Conservation (phyloP, 2,329 filamentous ascomycete genomes). For the Diaporthe amygdali region DNA sequence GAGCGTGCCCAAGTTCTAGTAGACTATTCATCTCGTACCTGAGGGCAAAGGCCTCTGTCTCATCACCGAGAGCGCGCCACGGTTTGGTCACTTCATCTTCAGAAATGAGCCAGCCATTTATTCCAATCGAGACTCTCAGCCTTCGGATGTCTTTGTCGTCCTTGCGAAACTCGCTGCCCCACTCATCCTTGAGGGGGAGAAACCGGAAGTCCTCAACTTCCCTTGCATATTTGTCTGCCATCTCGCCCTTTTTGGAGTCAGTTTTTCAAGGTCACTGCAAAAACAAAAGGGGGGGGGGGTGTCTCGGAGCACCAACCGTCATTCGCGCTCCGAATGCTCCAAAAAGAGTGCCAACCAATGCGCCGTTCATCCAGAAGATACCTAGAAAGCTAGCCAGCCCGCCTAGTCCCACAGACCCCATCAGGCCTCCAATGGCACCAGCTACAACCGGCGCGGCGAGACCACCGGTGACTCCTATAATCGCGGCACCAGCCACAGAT, state of each 20-base stretch:
- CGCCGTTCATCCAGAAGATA: constrained; percentile 83
- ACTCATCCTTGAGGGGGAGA: constrained; percentile 68
- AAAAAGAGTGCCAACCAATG: constrained; percentile 85
- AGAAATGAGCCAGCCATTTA: constrained; percentile 84
- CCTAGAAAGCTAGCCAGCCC: constrained; percentile 87
- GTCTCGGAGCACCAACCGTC: constrained; percentile 46
- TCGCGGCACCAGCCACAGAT: constrained; percentile 82
- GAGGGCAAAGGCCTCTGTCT: constrained; percentile 82
- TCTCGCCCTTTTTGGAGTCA: constrained; percentile 60
- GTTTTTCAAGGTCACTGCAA: not conserved
- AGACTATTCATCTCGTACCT: constrained; percentile 83
- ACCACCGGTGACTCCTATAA: constrained; percentile 91
- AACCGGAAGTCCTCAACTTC: constrained; percentile 86
- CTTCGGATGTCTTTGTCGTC: constrained; percentile 48
- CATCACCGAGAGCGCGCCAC: constrained; percentile 75
- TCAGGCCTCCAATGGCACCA: constrained; percentile 81
- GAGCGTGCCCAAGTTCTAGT: constrained; percentile 74
- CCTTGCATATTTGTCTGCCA: constrained; percentile 86
- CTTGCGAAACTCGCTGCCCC: constrained; percentile 39
- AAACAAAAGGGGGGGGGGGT: fast-evolving
- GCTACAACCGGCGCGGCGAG: constrained; percentile 89
- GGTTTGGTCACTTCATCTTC: constrained; percentile 79
- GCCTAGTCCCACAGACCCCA: constrained; percentile 84
- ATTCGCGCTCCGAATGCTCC: constrained; percentile 85
- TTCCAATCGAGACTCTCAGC: constrained; percentile 81